Evolutionary conservation across 2,329 filamentous ascomycete genomes (phyloP).

Genomic region (Graphilbum fragrans): DNA sequence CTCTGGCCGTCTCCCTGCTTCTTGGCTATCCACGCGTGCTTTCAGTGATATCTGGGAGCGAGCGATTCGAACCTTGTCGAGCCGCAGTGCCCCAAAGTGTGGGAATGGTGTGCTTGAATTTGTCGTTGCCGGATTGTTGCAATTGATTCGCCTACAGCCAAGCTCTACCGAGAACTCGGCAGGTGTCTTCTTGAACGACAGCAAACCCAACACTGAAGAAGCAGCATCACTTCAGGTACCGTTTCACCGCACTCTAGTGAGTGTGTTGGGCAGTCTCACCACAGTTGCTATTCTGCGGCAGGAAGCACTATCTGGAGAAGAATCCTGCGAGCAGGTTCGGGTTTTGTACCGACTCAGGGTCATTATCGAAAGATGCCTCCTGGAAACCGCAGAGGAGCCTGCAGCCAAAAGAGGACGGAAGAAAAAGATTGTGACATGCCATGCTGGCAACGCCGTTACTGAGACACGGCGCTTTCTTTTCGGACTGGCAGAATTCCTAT

Average conservation of each 20-base stretch:
- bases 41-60: constrained; percentile 28
- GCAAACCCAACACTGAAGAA: not conserved
- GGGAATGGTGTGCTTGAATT: constrained; percentile 23
- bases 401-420: not conserved
- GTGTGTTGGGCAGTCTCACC: constrained; percentile 26
- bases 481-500: not conserved
- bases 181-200: not conserved
- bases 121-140: constrained; percentile 12
- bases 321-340: not conserved
- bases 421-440: not conserved
- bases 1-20: constrained; percentile 20
- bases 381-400: not conserved
- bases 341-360: not conserved
- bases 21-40: constrained; percentile 31
- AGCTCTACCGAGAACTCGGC: not conserved
- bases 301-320: constrained; percentile 5
- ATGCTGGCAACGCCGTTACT: not conserved
- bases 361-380: not conserved
- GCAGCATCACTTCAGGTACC: not conserved
- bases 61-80: constrained; percentile 22
- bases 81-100: constrained; percentile 8
- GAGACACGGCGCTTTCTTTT: not conserved
- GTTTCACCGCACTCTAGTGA: constrained; percentile 20
- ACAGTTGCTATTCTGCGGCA: constrained; percentile 20
- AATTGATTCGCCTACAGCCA: not conserved